Evolutionary conservation across 306 rosid genomes (phyloP), one percentile per base, ranked within the genome.

Genomic region (Trifolium subterraneum): DNA sequence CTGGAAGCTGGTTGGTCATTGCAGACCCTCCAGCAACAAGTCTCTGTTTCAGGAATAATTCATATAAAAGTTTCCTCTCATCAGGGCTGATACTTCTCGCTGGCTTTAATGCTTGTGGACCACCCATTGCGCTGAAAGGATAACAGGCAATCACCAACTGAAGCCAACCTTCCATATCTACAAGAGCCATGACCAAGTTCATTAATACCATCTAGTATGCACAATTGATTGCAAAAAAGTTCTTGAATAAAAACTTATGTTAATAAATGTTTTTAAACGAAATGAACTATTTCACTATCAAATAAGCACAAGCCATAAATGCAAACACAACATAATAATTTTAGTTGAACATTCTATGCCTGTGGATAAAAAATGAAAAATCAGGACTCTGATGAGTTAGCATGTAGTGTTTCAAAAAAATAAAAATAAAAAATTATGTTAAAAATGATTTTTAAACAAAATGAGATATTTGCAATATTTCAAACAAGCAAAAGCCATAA

Each of bases 131-230:
- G 80, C 84, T 80, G 72, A 91, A 82, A 73, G 98, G 96, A 82
- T 90, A 94, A 75, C 97, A 91, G 66, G 90, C 86, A 76, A 91
- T 81, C 80, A 91, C 88, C 89, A 94, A 82, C 78, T 72, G 88
- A 67, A 91, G 81, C 97, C 97, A 94, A 76, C 85, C 92, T 83
- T 90, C 97, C 89, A 86, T 82, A 87, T 87, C 98, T 94, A 68
- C 90, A 86, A 44, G 73, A 81, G 58, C 59, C 73, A 69, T 22
- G 45, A 78, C 35, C 69, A 41, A 54, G 45, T 54, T 64, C 76
- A 79, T 75, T 42, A 74, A 52, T 64, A 70, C 42, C 64, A 50
- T 51, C 27, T 44, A 51, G 13, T 39, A 23, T 59, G 74, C 58
- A 71, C 39, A 60, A 60, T 60, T 60, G 39, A 60, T 52, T 25